A percentile compares a stretch with the other conserved stretches of the same genome.
Conservation (phyloP, 768 basidiomycete species). For the Suillus hirtellus region DNA sequence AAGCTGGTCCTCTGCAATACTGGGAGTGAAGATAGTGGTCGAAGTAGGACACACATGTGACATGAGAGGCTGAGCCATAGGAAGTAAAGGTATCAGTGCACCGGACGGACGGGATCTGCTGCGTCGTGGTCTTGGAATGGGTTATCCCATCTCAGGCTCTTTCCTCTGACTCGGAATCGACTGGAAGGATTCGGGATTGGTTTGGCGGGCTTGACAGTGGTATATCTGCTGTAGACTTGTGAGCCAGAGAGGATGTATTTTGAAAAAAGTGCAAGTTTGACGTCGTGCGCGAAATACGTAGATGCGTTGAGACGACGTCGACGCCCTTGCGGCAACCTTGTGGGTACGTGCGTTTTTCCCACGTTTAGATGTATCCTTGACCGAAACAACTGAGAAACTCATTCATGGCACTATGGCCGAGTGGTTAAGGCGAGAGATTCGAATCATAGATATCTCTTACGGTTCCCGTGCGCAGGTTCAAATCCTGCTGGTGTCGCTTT, state of each 20-base stretch:
- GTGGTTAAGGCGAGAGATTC: conserved; percentile 11
- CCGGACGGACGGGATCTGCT: background rate
- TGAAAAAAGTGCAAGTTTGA: too few relatives aligned
- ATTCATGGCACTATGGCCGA: conserved; percentile 3
- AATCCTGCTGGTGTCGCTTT: conserved; percentile 10
- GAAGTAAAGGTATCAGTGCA: conserved; percentile 44
- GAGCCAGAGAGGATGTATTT: too few relatives aligned
- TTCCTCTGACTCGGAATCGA: too few relatives aligned
- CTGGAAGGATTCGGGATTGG: too few relatives aligned
- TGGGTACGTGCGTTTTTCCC: background rate
- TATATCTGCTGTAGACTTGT: background rate
- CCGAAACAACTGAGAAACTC: background rate
- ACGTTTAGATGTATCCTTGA: background rate
- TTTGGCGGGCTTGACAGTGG: too few relatives aligned
- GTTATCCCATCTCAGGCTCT: background rate
- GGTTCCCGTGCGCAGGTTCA: conserved; percentile 11
- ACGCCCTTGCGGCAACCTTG: too few relatives aligned
- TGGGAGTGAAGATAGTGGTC: conserved; percentile 12
- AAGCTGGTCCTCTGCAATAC: too few relatives aligned
- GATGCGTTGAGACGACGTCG: too few relatives aligned
- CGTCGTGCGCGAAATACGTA: too few relatives aligned
- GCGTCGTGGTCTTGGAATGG: background rate
- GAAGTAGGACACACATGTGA: conserved; percentile 29
- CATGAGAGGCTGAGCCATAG: conserved; percentile 38
- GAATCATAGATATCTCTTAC: conserved; percentile 8